Evolutionary conservation across 768 basidiomycete genomes (phyloP).

Genomic region (Punctularia strigosozonata): DNA sequence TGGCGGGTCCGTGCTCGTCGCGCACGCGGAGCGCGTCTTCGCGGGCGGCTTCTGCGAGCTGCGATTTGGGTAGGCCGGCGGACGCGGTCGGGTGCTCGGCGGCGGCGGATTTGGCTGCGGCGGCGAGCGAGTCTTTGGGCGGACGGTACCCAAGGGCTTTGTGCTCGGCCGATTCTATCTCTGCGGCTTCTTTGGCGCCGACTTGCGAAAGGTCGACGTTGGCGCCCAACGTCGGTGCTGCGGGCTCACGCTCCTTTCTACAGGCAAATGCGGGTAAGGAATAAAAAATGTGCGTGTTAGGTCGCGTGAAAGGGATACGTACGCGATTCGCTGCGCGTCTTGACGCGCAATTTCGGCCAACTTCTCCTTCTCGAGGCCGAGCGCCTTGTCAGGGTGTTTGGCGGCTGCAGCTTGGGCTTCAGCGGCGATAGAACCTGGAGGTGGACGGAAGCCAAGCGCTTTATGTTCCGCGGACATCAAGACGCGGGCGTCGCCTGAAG

Average conservation of each 20-base stretch:
- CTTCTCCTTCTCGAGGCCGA: neutral
- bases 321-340: neutral
- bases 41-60: conserved; percentile 9
- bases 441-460: conserved; percentile 23
- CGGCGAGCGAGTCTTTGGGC: conserved; percentile 10
- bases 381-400: conserved; percentile 13
- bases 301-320: neutral
- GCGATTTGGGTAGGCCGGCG: neutral
- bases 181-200: conserved; percentile 4
- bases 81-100: neutral
- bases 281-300: neutral
- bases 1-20: neutral
- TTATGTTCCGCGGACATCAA: conserved; percentile 25
- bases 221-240: neutral
- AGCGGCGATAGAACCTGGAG: conserved; percentile 22
- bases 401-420: conserved; percentile 22
- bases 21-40: conserved; percentile 7
- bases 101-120: conserved; percentile 8
- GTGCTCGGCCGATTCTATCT: conserved; percentile 12
- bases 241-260: neutral
- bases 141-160: conserved; percentile 11
- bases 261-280: neutral
- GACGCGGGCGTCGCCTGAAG: conserved; percentile 15
- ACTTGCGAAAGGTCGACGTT: neutral
- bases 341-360: neutral